Percentiles rank a stretch among this genome's conserved stretches.
These are phyloP conservation scores for Yarrowia galli DNA, from an alignment of 1,139 yeast species.

Conservation along the genomic window DNA sequence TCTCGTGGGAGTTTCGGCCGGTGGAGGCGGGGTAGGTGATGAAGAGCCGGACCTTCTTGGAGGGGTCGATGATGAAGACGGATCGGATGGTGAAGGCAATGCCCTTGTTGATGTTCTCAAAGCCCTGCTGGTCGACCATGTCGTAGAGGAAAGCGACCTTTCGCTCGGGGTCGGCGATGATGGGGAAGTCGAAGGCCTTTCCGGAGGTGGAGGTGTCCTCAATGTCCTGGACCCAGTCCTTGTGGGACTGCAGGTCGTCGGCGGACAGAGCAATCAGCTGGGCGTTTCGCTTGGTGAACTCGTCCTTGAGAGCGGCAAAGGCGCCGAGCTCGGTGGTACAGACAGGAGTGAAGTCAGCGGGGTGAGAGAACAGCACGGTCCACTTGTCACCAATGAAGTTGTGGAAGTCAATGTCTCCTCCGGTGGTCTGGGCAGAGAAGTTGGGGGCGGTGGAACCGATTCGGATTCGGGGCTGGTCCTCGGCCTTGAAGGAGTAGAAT, in stretches of 20 bases:
- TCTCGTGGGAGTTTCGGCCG: constrained; percentile 90
- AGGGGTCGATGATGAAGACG: constrained; percentile 86
- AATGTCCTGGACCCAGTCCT: constrained; percentile 84
- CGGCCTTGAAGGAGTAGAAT: constrained; percentile 43
- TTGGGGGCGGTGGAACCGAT: constrained; percentile 78
- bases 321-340: constrained; percentile 96
- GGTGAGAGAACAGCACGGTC: constrained; percentile 88
- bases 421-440: constrained; percentile 78
- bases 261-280: constrained; percentile 88
- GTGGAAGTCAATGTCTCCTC: constrained; percentile 81
- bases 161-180: constrained; percentile 82
- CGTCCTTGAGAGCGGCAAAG: constrained; percentile 82
- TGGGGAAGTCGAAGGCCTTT: constrained; percentile 77
- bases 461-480: constrained; percentile 59
- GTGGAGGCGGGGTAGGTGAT: constrained; percentile 89
- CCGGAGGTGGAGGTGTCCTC: constrained; percentile 75
- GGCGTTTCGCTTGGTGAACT: constrained; percentile 78
- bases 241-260: constrained; percentile 77
- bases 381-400: constrained; percentile 81
- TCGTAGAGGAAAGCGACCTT: constrained; percentile 84
- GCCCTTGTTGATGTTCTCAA: constrained; percentile 72
- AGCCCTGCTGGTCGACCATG: constrained; percentile 90
- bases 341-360: constrained; percentile 94
- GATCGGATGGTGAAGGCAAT: constrained; percentile 83
- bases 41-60: constrained; percentile 80